Evolutionary conservation across 2,329 filamentous ascomycete genomes (phyloP), one percentile per base, ranked within the genome.

Genomic region (Claviceps fusiformis): DNA sequence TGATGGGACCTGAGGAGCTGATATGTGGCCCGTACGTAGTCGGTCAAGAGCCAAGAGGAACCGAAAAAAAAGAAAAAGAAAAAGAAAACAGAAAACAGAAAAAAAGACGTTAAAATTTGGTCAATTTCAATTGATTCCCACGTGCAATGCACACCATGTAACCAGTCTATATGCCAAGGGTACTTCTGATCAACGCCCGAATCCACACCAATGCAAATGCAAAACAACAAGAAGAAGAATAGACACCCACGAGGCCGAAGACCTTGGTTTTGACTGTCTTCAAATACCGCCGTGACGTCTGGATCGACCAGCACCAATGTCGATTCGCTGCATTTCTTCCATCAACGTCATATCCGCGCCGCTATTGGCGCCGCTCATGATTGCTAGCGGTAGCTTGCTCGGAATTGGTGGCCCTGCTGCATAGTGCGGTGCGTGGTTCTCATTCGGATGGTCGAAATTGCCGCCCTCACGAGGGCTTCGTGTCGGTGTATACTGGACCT

Each of bases 291-390:
- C 71, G 53, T 77, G 75, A 48, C 79, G 71, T 62, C 79, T 71
- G 31, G 78, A 77, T 56, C 81, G 71, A 3, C 81, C 82, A 29
- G 73, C 72, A n/a, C 82, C 82, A 59, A 86, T 78, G 62, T 86
- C 81, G 58, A 86, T 85, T 50, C 75, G 74, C 62, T 77, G 82
- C 75, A 91, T 79, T 70, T 91, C 87, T 59, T 88, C 75, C 68
- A 86, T 78, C 53, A 91, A 70, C 24, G 84, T 80, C 68, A 80
- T 73, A 55, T 76, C 76, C 31, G 70, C 67, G 17, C 66, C 70
- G 53, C 67, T 71, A 39, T 70, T 69, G 5, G 67, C 69, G 37
- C 71, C 74, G 58, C 72, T 76, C 71, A 74, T 77, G n/a, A 68
- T 54, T 31, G 65, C 64, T 27, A 86, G 67, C 1, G 85, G 83